A percentile compares a stretch with the other conserved stretches of the same genome.
Evolutionary conservation across 1,139 yeast genomes (phyloP).

Genomic region (Suhomyces maxii): DNA sequence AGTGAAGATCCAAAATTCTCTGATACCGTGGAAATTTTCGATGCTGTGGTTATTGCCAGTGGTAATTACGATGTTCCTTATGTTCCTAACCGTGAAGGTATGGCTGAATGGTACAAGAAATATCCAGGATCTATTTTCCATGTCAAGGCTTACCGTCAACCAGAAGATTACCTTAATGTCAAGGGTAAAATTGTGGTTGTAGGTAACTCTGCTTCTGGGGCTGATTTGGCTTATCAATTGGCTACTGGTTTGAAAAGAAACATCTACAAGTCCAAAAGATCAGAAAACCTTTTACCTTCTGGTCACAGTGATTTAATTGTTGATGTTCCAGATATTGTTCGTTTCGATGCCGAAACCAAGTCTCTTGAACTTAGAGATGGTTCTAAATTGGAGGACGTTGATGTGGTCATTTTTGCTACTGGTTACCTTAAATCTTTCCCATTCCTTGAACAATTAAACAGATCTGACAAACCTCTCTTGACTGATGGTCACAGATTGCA

Average conservation of each 20-base stretch:
- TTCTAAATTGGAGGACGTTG: conserved; percentile 37
- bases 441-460: conserved; percentile 12
- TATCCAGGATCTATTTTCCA: conserved; percentile 55
- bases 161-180: conserved; percentile 43
- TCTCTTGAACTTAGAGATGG: conserved; percentile 33
- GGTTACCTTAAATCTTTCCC: conserved; percentile 44
- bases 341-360: conserved; percentile 29
- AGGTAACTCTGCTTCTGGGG: conserved; percentile 65
- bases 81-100: conserved; percentile 55
- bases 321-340: conserved; percentile 41
- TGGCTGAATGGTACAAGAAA: conserved; percentile 46
- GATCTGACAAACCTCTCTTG: conserved; percentile 25
- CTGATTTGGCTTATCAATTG: conserved; percentile 57
- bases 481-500: conserved; percentile 48
- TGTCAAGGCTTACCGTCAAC: conserved; percentile 57
- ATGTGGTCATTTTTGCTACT: conserved; percentile 59
- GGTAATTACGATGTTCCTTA: conserved; percentile 61
- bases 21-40: conserved; percentile 25
- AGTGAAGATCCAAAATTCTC: conserved; percentile 8
- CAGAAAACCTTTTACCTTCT: conserved; percentile 39
- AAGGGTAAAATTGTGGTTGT: conserved; percentile 49
- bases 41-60: conserved; percentile 56
- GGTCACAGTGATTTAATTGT: conserved; percentile 39
- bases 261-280: conserved; percentile 49
- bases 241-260: conserved; percentile 35